A percentile compares a stretch with the other conserved stretches of the same genome.
These are phyloP conservation scores for Volvox reticuliferus DNA, from an alignment of 139 green algal genomes.

Conservation along the genomic window DNA sequence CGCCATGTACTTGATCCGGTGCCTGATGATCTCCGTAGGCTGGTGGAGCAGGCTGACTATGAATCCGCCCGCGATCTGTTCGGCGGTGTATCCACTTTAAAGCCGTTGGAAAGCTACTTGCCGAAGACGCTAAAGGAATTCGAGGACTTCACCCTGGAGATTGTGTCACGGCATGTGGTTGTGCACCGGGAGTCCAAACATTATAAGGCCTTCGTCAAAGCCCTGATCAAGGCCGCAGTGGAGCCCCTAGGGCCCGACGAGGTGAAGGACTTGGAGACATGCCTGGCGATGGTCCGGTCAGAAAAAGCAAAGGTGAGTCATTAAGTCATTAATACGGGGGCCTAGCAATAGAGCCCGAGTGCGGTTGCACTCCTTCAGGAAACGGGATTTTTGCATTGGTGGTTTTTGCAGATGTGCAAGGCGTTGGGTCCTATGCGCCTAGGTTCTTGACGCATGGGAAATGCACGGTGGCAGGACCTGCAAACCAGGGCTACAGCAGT, in stretches of 20 bases:
- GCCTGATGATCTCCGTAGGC: constrained; percentile 46
- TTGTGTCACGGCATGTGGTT: constrained; percentile 39
- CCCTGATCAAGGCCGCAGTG: constrained; percentile 55
- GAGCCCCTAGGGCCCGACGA: constrained; percentile 61
- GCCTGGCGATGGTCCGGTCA: constrained; percentile 55
- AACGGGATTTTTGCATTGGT: too few species aligned
- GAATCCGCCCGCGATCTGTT: constrained; percentile 80
- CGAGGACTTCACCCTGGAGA: constrained; percentile 67
- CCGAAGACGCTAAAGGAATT: constrained; percentile 84
- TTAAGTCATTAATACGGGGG: too few species aligned
- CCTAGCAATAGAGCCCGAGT: too few species aligned
- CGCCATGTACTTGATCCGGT: too few species aligned
- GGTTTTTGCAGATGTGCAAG: too few species aligned
- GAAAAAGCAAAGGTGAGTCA: constrained; percentile 49
- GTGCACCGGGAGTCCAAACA: constrained; percentile 69
- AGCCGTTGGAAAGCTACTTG: constrained; percentile 74
- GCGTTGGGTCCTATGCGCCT: too few species aligned
- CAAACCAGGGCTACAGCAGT: too few species aligned
- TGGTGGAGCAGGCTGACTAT: constrained; percentile 84
- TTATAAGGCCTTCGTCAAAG: constrained; percentile 80
- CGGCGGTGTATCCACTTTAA: constrained; percentile 48
- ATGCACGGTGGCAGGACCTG: too few species aligned
- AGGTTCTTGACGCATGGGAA: too few species aligned
- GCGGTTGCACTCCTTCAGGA: too few species aligned
- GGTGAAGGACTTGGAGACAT: constrained; percentile 81